phyloP scores from a whole-genome alignment of 176 grass and related monocot species.

The Carex kokanica region DNA sequence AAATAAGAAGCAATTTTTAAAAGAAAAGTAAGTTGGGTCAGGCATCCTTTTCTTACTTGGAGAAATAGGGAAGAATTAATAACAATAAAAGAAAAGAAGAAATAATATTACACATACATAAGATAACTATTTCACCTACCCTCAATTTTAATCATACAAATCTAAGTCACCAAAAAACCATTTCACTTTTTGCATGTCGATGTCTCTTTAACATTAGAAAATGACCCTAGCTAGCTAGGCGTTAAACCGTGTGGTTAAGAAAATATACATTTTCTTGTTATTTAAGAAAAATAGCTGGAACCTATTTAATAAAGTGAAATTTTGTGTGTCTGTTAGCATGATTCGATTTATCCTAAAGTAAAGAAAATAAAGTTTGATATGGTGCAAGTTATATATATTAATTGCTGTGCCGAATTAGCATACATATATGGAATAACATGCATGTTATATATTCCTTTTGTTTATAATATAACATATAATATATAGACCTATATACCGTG shows the following conservation, averaged over 20 bases:
- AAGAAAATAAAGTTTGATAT: not conserved
- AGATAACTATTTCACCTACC: slow-evolving; percentile 13
- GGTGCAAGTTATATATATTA: not conserved
- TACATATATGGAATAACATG: not conserved
- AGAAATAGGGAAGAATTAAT: not conserved
- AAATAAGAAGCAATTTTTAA: not conserved
- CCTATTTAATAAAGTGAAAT: not conserved
- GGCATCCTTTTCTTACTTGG: not conserved
- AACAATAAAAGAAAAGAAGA: not conserved
- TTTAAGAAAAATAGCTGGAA: slow-evolving; percentile 3
- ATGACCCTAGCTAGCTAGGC: not conserved
- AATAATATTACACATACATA: not conserved
- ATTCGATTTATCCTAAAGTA: not conserved
- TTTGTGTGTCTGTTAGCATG: not conserved
- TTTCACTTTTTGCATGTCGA: not conserved
- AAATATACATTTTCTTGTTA: slow-evolving; percentile 5
- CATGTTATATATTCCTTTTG: not conserved
- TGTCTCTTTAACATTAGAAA: slow-evolving; percentile 19
- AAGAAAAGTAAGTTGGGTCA: slow-evolving; percentile 6
- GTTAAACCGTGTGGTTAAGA: not conserved
- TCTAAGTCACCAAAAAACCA: not conserved
- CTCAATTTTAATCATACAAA: not conserved
- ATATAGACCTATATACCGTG: not conserved
- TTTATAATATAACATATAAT: not conserved
- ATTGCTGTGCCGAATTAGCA: not conserved